A percentile compares a stretch with the other conserved stretches of the same genome.
Conservation (phyloP, 1,284 basidiomycete genomes). For the Ceratobasidium sp. region DNA sequence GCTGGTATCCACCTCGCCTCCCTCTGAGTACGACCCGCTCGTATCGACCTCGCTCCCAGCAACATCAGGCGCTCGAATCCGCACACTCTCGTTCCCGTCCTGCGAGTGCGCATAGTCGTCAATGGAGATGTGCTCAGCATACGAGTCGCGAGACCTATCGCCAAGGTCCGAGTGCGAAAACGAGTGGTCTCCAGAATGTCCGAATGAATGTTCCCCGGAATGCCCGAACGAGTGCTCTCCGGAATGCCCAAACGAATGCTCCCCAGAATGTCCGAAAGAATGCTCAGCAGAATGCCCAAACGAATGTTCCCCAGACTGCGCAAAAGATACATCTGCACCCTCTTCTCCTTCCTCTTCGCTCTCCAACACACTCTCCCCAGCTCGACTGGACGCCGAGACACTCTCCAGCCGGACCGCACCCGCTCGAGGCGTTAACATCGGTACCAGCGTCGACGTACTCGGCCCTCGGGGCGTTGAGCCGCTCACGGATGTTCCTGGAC, state of each 20-base stretch:
- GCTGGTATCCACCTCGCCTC: conserved; percentile 27
- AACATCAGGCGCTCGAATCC: conserved; percentile 60
- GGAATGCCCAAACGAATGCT: conserved; percentile 58
- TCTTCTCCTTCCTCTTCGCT: background rate
- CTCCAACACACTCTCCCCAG: conserved; percentile 13
- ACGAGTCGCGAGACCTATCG: conserved; percentile 53
- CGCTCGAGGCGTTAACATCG: conserved; percentile 31
- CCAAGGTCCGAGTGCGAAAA: conserved; percentile 25
- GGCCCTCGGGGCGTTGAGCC: conserved; percentile 39
- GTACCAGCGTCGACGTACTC: conserved; percentile 37
- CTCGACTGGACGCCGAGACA: background rate
- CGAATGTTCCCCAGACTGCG: conserved; percentile 51
- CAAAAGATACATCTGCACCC: conserved; percentile 44
- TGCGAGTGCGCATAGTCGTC: conserved; percentile 59
- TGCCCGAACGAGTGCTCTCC: conserved; percentile 51
- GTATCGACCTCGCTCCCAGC: conserved; percentile 69
- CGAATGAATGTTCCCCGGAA: background rate
- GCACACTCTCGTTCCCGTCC: conserved; percentile 47
- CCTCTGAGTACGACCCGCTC: conserved; percentile 41
- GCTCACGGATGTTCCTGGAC: conserved; percentile 11
- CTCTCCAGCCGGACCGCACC: conserved; percentile 29
- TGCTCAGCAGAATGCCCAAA: conserved; percentile 50
- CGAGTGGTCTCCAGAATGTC: background rate
- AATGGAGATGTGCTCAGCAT: conserved; percentile 58
- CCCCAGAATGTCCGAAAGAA: background rate